Evolutionary conservation across 2,329 filamentous ascomycete species (phyloP).

Genomic region (Paraphaeosphaeria sporulosa): DNA sequence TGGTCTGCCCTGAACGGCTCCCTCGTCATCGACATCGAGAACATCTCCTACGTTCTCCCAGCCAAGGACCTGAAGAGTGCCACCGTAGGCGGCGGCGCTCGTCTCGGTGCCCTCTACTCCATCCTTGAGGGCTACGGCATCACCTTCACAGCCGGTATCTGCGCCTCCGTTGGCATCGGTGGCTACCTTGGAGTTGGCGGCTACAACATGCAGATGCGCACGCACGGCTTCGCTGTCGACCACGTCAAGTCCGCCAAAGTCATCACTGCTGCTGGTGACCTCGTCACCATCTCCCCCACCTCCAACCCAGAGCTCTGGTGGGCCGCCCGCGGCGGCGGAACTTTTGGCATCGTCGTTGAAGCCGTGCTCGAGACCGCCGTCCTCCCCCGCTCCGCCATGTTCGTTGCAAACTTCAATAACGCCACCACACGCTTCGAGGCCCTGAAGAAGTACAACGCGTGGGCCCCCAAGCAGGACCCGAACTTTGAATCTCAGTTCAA

Average conservation of each 20-base stretch:
- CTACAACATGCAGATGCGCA: slow-evolving; percentile 8
- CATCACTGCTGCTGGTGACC: slow-evolving; percentile 8
- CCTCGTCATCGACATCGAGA: slow-evolving; percentile 3
- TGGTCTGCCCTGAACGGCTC: slow-evolving; percentile 2
- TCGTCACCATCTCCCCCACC: not conserved
- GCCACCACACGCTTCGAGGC: not conserved
- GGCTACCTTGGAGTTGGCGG: not conserved
- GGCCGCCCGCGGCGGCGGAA: slow-evolving; percentile 43
- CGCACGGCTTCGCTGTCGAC: slow-evolving; percentile 14
- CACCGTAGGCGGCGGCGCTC: not conserved
- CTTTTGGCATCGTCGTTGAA: slow-evolving; percentile 29
- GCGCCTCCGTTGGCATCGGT: slow-evolving; percentile 1
- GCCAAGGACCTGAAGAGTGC: slow-evolving; percentile 4
- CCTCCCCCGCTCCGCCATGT: slow-evolving; percentile 1
- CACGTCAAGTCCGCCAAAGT: slow-evolving; percentile 10
- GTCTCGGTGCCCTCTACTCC: slow-evolving; percentile 2
- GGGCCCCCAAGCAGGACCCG: slow-evolving; percentile 2
- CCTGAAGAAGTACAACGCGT: slow-evolving; percentile 1
- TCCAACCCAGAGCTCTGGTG: slow-evolving; percentile 37
- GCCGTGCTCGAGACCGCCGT: slow-evolving; percentile 1
- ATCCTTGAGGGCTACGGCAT: slow-evolving; percentile 1
- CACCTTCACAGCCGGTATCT: slow-evolving; percentile 4
- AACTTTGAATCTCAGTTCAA: slow-evolving; percentile 3
- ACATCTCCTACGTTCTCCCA: not conserved
- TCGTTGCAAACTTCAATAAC: slow-evolving; percentile 2